Evolutionary conservation across 257 asterid species (phyloP), one percentile per base, ranked within the genome.

Genomic region (Ilex aquifolium): DNA sequence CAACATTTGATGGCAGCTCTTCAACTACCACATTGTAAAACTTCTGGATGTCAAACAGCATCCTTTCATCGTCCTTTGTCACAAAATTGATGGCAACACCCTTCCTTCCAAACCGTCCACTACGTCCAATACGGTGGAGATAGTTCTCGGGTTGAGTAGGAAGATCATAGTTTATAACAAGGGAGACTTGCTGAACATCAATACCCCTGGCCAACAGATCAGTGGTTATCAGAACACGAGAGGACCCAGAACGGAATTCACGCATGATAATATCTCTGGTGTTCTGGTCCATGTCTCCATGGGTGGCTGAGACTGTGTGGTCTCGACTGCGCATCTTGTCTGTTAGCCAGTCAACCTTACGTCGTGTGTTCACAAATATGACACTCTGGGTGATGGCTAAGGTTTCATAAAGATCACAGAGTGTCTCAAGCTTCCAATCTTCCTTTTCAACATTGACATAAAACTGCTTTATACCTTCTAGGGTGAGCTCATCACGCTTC

Each of bases 131-230:
- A 7, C 67, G 67, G 62, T 55, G 73, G 44, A 68, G 67, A 27
- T 68, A 68, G 10, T 68, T 68, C 61, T 68, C 73, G 13, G 73
- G 73, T 32, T 68, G 73, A 32, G 73, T 68, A 31, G 73, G 73
- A 30, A 68, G 67, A 55, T 68, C 73, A 61, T 61, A 68, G 56
- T 68, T 68, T 54, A 68, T 68, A 17, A 68, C 73, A 13, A 61
- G 73, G 16, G 73, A 68, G 1, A 68, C 73, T 52, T 68, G 73
- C 50, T 68, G 73, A 29, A 68, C 68, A 61, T 68, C 73, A 40
- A 68, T 68, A 51, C 73, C 73, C 27, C 73, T 53, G 13, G 73
- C 68, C 61, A 68, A 68, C 17, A 68, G 67, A 55, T 68, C 73
- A 8, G 68, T 68, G 10, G 73, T 68, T 39, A 68, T 68, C 63